Percentiles rank a stretch among this genome's conserved stretches.
phyloP scores from a whole-genome alignment of 495 filamentous ascomycete genomes.

The Pyrenula aspistea region DNA sequence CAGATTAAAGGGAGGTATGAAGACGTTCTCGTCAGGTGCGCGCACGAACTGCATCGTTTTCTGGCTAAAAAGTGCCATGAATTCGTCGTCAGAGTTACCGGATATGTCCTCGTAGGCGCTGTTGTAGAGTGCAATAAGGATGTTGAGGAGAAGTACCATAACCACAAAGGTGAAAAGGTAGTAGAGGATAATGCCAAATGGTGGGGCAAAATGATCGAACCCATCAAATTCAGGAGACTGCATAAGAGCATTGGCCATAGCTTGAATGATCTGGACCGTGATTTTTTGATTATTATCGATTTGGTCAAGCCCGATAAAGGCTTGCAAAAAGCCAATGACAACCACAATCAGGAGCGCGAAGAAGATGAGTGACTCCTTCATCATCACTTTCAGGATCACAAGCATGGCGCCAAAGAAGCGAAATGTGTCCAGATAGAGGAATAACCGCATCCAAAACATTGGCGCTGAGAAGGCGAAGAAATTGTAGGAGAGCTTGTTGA shows the following conservation, averaged over 20 bases:
- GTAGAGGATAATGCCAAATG: slow-evolving; percentile 82
- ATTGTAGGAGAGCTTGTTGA: slow-evolving; percentile 80
- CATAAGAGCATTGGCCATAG: slow-evolving; percentile 86
- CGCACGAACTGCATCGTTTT: slow-evolving; percentile 95
- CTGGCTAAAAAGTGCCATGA: slow-evolving; percentile 76
- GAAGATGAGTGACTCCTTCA: slow-evolving; percentile 96
- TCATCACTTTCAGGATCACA: slow-evolving; percentile 95
- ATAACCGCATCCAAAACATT: slow-evolving; percentile 92
- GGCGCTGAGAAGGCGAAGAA: slow-evolving; percentile 84
- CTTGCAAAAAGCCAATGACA: slow-evolving; percentile 82
- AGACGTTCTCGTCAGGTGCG: slow-evolving; percentile 95
- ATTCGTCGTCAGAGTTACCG: slow-evolving; percentile 88
- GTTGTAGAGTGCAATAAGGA: slow-evolving; percentile 94
- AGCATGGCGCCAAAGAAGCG: slow-evolving; percentile 98
- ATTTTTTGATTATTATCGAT: slow-evolving; percentile 53
- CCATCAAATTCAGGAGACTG: slow-evolving; percentile 80
- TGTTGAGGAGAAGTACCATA: slow-evolving; percentile 82
- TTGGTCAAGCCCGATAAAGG: slow-evolving; percentile 87
- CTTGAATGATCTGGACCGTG: slow-evolving; percentile 64
- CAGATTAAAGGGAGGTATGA: slow-evolving; percentile 90
- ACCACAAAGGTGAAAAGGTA: slow-evolving; percentile 97
- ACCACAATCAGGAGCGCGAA: slow-evolving; percentile 86
- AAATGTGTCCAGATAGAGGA: slow-evolving; percentile 87
- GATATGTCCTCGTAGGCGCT: slow-evolving; percentile 94
- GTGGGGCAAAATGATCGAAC: slow-evolving; percentile 66